phyloP scores from a whole-genome alignment of 2,329 filamentous ascomycete genomes.

The Cucurbitaria berberidis region DNA sequence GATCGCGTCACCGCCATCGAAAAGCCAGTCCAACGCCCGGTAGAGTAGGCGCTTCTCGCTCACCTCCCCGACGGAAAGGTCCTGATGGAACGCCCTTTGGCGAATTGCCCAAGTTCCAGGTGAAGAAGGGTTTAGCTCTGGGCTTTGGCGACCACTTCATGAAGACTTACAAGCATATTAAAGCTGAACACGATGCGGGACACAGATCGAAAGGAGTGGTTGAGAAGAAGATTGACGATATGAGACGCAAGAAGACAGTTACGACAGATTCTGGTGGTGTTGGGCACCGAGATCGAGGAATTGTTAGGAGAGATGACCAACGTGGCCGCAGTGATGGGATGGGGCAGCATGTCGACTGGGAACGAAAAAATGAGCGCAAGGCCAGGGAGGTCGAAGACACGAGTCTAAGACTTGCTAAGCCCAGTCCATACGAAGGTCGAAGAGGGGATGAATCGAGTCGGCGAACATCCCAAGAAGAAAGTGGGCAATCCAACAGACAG shows the following conservation, averaged over 20 bases:
- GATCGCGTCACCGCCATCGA: not conserved
- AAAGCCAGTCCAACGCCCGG: not conserved
- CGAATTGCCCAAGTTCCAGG: slow-evolving; percentile 22
- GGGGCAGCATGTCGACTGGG: not conserved
- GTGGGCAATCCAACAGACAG: not conserved
- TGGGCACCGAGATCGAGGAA: not conserved
- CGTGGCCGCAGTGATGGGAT: not conserved
- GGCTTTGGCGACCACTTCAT: slow-evolving; percentile 25
- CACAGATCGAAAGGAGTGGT: slow-evolving; percentile 14
- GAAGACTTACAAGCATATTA: slow-evolving; percentile 30
- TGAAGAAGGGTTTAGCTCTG: slow-evolving; percentile 19
- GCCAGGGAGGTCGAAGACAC: not conserved
- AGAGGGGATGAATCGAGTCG: not conserved
- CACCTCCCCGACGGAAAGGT: slow-evolving; percentile 7
- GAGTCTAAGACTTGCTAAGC: not conserved
- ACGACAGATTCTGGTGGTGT: not conserved
- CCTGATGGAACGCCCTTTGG: slow-evolving; percentile 26
- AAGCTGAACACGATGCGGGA: slow-evolving; percentile 26
- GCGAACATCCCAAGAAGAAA: not conserved
- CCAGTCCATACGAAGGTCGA: not conserved
- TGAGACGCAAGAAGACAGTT: slow-evolving; percentile 9
- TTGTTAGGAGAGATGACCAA: not conserved
- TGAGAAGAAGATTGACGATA: slow-evolving; percentile 19
- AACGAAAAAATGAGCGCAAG: not conserved
- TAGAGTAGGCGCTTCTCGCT: not conserved